These are phyloP conservation scores for Mytilinidion resinicola DNA, from an alignment of 495 filamentous ascomycete species.

Conservation along the genomic window DNA sequence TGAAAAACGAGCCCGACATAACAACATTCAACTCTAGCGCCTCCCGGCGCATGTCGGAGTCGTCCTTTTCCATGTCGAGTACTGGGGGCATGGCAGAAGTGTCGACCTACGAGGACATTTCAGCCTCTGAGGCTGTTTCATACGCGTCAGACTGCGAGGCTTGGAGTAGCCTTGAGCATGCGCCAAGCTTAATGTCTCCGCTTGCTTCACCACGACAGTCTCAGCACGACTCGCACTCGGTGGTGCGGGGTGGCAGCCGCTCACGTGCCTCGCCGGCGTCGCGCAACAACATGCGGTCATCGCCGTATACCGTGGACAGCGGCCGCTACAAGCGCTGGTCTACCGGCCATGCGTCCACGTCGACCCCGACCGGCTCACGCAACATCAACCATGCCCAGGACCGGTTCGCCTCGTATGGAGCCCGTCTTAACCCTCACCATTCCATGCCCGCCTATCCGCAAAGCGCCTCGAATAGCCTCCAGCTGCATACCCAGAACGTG, in stretches of 20 bases:
- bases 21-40: constrained; percentile 14
- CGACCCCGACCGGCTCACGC: constrained; percentile 48
- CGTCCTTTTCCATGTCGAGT: constrained; percentile 34
- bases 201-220: constrained; percentile 28
- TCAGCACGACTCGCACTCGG: constrained; percentile 19
- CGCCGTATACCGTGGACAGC: constrained; percentile 56
- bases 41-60: constrained; percentile 29
- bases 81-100: constrained; percentile 27
- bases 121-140: constrained; percentile 25
- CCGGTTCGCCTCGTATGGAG: constrained; percentile 23
- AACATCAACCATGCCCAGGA: constrained; percentile 36
- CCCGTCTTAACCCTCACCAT: constrained; percentile 36
- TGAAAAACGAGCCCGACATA: constrained; percentile 18
- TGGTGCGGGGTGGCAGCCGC: constrained; percentile 35
- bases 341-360: constrained; percentile 53
- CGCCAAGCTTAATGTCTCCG: constrained; percentile 29
- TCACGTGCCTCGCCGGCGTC: constrained; percentile 61
- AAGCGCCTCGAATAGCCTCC: constrained; percentile 13
- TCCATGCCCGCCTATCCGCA: constrained; percentile 45
- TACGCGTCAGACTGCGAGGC: constrained; percentile 30
- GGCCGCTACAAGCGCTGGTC: constrained; percentile 65
- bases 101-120: constrained; percentile 30
- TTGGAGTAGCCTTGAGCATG: constrained; percentile 27
- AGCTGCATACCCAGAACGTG: constrained; percentile 24
- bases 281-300: constrained; percentile 54